Evolutionary conservation across 1,284 basidiomycete species (phyloP).

Genomic region (Trichosporon faecale): DNA sequence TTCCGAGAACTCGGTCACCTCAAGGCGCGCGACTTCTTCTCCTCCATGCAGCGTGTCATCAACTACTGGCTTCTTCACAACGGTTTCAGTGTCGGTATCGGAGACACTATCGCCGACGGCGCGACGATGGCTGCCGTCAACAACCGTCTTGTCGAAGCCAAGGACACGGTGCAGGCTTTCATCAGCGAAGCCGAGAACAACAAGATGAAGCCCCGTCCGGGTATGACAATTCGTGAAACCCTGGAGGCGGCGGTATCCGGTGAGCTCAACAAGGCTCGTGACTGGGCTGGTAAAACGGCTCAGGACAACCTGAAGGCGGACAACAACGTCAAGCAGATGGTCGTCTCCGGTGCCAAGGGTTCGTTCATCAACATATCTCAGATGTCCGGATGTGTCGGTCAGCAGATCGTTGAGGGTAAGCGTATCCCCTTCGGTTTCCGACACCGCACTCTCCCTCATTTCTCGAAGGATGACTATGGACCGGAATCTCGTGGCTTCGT

Average conservation of each 20-base stretch:
- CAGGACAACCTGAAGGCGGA: slow-evolving; percentile 95
- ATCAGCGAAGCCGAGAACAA: slow-evolving; percentile 78
- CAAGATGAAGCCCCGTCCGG: slow-evolving; percentile 78
- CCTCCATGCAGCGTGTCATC: slow-evolving; percentile 89
- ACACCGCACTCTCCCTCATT: slow-evolving; percentile 93
- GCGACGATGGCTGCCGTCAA: slow-evolving; percentile 85
- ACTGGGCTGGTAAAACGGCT: slow-evolving; percentile 89
- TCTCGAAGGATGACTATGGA: slow-evolving; percentile 98
- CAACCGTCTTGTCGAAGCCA: slow-evolving; percentile 75
- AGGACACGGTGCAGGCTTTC: slow-evolving; percentile 67
- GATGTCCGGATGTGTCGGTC: slow-evolving; percentile 99
- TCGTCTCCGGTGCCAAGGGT: slow-evolving; percentile 96
- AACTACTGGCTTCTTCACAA: slow-evolving; percentile 99
- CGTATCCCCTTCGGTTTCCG: slow-evolving; percentile 98
- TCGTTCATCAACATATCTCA: slow-evolving; percentile 99
- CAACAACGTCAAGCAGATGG: slow-evolving; percentile 99
- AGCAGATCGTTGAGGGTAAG: slow-evolving; percentile 96
- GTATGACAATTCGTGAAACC: slow-evolving; percentile 99
- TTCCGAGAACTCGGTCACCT: slow-evolving; percentile 98
- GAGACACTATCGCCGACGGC: slow-evolving; percentile 93
- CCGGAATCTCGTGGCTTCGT: slow-evolving; percentile 98
- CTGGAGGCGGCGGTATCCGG: slow-evolving; percentile 91
- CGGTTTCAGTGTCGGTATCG: slow-evolving; percentile 98
- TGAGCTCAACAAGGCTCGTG: slow-evolving; percentile 92
- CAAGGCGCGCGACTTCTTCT: slow-evolving; percentile 87